These are phyloP conservation scores for Arthrobotrys megalospora DNA, from an alignment of 2,329 filamentous ascomycete species.

Conservation along the genomic window DNA sequence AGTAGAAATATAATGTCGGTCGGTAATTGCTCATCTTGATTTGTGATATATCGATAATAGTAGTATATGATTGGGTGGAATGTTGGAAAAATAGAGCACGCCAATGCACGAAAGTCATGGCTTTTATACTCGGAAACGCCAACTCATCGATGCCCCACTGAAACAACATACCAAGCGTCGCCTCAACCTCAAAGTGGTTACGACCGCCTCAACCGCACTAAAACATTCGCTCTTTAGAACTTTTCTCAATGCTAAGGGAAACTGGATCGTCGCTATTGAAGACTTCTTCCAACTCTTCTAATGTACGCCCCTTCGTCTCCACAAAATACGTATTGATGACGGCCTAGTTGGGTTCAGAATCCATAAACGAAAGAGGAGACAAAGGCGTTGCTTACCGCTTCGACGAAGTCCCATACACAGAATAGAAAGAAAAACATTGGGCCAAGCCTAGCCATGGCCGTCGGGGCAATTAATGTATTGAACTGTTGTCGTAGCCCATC, in stretches of 20 bases:
- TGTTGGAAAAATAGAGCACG: conserved; percentile 2
- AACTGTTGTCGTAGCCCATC: conserved; percentile 61
- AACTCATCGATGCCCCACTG: conserved; percentile 30
- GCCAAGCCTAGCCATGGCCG: conserved; percentile 66
- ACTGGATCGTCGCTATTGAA: conserved; percentile 64
- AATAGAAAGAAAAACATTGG: conserved; percentile 70
- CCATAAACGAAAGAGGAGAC: neutral
- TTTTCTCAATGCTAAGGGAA: conserved; percentile 47
- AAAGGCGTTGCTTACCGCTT: conserved; percentile 66
- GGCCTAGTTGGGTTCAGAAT: conserved; percentile 25
- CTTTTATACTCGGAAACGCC: conserved; percentile 25
- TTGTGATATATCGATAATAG: neutral
- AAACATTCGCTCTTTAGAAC: conserved; percentile 47
- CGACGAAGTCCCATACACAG: conserved; percentile 70
- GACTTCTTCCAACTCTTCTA: conserved; percentile 64
- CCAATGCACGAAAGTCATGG: neutral
- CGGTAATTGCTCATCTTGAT: conserved; percentile 15
- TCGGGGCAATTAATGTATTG: conserved; percentile 63
- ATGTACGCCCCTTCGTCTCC: conserved; percentile 62
- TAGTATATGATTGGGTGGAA: conserved; percentile 16
- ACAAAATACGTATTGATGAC: conserved; percentile 61
- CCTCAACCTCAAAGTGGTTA: neutral
- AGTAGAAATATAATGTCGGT: conserved; percentile 48
- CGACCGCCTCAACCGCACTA: neutral
- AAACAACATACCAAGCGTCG: conserved; percentile 12